A percentile compares a stretch with the other conserved stretches of the same genome.
phyloP scores from a whole-genome alignment of 106 monocot genomes.

The Amphibolis antarctica region DNA sequence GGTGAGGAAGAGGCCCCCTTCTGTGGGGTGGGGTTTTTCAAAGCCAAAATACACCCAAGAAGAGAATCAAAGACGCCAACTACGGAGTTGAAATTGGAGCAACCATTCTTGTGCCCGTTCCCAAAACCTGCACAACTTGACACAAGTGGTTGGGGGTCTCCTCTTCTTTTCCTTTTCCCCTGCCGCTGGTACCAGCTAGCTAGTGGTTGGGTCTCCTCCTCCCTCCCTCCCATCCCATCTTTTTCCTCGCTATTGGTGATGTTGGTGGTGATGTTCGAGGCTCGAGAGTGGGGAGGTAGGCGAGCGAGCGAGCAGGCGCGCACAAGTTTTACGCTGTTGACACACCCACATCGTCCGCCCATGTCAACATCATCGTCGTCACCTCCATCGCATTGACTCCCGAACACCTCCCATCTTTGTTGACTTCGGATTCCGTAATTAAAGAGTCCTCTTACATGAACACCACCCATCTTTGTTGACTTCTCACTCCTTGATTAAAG shows the following conservation, averaged over 20 bases:
- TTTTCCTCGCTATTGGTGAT: too few relatives aligned
- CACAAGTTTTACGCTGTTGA: too few relatives aligned
- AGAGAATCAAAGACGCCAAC: slow-evolving; percentile 2
- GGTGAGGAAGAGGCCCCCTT: slow-evolving; percentile 14
- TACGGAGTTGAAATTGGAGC: slow-evolving; percentile 24
- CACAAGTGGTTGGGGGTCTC: too few relatives aligned
- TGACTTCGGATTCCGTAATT: not conserved
- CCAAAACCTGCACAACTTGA: not conserved
- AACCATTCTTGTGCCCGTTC: not conserved
- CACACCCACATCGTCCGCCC: not conserved
- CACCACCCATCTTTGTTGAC: too few relatives aligned
- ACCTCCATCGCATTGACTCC: not conserved
- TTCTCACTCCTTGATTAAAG: too few relatives aligned
- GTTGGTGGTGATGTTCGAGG: not conserved
- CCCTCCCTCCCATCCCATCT: too few relatives aligned
- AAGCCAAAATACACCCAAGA: slow-evolving; percentile 1
- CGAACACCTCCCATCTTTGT: not conserved
- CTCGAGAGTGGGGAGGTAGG: slow-evolving; percentile 1
- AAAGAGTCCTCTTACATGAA: too few relatives aligned
- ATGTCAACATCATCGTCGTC: not conserved
- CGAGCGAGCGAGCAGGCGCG: too few relatives aligned
- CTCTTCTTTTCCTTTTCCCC: too few relatives aligned
- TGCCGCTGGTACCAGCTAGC: too few relatives aligned
- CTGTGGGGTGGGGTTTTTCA: slow-evolving; percentile 56
- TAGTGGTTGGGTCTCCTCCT: slow-evolving; percentile 7